Evolutionary conservation across 768 basidiomycete species (phyloP).

Genomic region (Lentinula lateritia): DNA sequence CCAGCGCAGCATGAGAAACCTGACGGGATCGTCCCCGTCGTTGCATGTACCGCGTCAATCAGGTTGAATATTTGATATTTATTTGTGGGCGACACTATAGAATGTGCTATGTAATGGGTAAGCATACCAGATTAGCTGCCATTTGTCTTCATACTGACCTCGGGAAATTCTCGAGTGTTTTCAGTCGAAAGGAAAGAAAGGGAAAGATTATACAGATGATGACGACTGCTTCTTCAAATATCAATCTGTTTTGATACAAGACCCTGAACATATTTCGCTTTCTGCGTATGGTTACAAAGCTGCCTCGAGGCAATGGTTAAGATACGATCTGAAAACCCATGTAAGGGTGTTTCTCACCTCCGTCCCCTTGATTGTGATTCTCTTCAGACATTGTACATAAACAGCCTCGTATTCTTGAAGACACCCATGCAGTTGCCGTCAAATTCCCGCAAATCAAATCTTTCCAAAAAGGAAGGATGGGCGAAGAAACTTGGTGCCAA

Average conservation of each 20-base stretch:
- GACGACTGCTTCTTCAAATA: constrained; percentile 3
- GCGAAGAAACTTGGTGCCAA: background rate
- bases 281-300: background rate
- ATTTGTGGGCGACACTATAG: background rate
- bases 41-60: background rate
- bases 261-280: background rate
- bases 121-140: background rate
- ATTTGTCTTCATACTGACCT: background rate
- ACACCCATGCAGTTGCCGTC: background rate
- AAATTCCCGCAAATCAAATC: background rate
- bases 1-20: constrained; percentile 36
- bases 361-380: background rate
- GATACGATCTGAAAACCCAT: background rate
- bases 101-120: background rate
- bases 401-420: background rate
- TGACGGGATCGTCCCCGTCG: constrained; percentile 25
- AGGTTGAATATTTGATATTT: too few species aligned
- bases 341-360: background rate
- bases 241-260: background rate
- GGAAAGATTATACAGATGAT: background rate
- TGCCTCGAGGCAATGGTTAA: constrained; percentile 5
- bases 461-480: background rate
- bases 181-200: background rate
- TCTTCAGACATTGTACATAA: background rate
- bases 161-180: background rate